phyloP scores from a whole-genome alignment of 768 basidiomycete genomes.

The Termitomyces sp. region DNA sequence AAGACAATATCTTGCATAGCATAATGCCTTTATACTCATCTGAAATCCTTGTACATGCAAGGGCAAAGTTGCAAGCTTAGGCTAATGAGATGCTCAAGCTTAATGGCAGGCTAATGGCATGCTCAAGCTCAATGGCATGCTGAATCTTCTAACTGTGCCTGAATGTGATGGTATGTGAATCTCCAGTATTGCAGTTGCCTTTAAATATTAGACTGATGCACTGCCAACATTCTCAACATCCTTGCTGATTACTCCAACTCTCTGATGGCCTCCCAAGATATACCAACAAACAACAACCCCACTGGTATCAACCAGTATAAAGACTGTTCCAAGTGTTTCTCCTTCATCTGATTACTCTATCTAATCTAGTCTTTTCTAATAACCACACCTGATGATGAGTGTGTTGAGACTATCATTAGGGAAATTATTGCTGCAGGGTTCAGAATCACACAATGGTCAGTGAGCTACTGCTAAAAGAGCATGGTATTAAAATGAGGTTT shows the following conservation, averaged over 20 bases:
- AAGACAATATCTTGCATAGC: no score
- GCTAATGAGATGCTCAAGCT: no score
- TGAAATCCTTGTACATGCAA: background rate
- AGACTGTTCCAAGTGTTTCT: background rate
- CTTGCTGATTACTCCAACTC: background rate
- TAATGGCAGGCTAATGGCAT: no score
- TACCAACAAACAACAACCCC: background rate
- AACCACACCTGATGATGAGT: background rate
- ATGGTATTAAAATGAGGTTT: background rate
- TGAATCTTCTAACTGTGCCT: no score
- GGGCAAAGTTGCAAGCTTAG: no score
- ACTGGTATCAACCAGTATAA: background rate
- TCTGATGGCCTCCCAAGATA: background rate
- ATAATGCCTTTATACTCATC: background rate
- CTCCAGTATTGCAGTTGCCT: background rate
- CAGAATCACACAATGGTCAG: background rate
- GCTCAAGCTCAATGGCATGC: background rate
- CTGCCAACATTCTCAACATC: background rate
- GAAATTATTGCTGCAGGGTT: background rate
- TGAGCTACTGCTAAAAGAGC: background rate
- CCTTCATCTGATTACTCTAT: background rate
- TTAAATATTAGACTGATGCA: background rate
- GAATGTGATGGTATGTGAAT: background rate
- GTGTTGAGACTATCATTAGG: background rate
- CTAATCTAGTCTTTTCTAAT: background rate